Base-by-base conservation (phyloP, 306 rosid genomes). In the Castanopsis chinensis region DNA sequence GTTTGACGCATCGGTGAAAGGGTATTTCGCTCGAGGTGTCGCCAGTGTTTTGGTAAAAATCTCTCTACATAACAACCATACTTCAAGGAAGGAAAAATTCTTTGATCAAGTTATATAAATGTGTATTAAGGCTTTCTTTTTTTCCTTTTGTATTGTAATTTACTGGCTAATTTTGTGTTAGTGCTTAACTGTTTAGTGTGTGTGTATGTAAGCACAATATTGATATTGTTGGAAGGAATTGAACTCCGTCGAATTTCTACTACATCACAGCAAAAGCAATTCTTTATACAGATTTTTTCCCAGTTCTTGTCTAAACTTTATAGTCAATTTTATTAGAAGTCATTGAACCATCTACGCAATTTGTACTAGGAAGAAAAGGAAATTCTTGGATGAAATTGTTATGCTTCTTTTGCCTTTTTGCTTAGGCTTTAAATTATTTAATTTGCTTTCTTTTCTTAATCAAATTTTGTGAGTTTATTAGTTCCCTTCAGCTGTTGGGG, bases 51-150 rank as follows among this genome's bases (percentile, higher is more conserved):
- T 27, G 58, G 74, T 78, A 37, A 65, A 55, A 55, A 61, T 55
- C 74, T 72, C 73, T 74, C 67, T 69, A 57, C 30, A 83, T 81
- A 78, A 76, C 81, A 78, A 78, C 81, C 67, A n/a, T 70, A 55
- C 55, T 71, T 57, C 6, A 43, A 53, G 82, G 76, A 63, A 71
- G 54, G 72, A 78, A 67, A 59, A 58, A 59, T 49, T 65, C 73
- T 84, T 72, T 25, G 20, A 6, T 63, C 63, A 35, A 78, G 80
- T 77, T 76, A 60, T 79, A 84, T 79, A 77, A 53, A 70, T 78
- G 69, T 68, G 78, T 59, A 72, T 30, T 69, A 68, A 78, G 60
- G 69, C 74, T 8, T 35, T 2, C 57, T 6, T 4, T 3, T 25
- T 61, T 8, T 33, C 8, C 12, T 5, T 3, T 25, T 23, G 17